phyloP scores from a whole-genome alignment of 2,329 filamentous ascomycete genomes.

The Fusarium sp. region DNA sequence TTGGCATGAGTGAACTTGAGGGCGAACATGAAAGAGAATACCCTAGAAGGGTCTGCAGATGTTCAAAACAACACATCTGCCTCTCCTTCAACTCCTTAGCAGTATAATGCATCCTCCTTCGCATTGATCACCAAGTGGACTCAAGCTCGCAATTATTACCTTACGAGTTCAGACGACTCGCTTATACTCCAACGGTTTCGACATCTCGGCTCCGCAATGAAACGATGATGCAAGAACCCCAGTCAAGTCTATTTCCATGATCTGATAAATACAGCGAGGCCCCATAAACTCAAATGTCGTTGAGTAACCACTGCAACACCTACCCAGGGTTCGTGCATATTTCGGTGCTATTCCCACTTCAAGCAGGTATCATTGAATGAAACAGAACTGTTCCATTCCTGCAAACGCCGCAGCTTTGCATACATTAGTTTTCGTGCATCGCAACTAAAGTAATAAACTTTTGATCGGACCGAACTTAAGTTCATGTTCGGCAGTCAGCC shows the following conservation, averaged over 20 bases:
- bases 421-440: neutral
- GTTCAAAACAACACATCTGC: too few relatives aligned
- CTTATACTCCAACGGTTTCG: neutral
- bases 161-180: neutral
- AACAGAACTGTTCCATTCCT: neutral
- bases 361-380: neutral
- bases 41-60: too few relatives aligned
- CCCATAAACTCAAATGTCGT: neutral
- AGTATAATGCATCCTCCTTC: too few relatives aligned
- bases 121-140: too few relatives aligned
- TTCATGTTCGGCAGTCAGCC: neutral
- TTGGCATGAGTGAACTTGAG: too few relatives aligned
- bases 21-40: too few relatives aligned
- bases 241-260: neutral
- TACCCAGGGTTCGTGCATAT: too few relatives aligned
- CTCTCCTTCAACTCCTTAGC: too few relatives aligned
- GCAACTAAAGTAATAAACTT: neutral
- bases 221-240: neutral
- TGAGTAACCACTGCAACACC: neutral
- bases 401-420: constrained; percentile 3
- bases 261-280: neutral
- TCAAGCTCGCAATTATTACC: too few relatives aligned
- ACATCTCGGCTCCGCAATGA: neutral
- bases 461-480: neutral
- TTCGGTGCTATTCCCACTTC: too few relatives aligned